phyloP scores from a whole-genome alignment of 2,329 filamentous ascomycete genomes.

The Xylariaceae sp. region DNA sequence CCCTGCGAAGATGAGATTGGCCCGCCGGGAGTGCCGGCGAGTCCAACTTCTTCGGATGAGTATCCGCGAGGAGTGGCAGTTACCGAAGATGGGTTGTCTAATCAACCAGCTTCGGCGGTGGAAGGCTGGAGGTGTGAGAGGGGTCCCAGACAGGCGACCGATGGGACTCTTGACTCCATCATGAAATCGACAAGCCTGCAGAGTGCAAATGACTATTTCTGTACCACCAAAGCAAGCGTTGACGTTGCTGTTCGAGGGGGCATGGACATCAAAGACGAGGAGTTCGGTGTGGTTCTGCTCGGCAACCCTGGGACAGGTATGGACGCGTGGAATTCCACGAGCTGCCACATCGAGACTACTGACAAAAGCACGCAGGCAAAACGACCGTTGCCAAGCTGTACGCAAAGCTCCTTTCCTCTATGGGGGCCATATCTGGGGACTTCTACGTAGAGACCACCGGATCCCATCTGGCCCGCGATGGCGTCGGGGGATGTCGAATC shows the following conservation, averaged over 20 bases:
- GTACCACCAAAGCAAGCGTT: background rate
- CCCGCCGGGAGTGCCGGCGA: no score
- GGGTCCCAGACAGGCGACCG: no score
- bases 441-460: conserved; percentile 39
- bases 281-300: conserved; percentile 45
- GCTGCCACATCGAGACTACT: background rate
- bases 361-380: conserved; percentile 41
- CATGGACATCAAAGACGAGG: conserved; percentile 39
- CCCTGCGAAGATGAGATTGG: no score
- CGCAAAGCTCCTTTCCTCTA: conserved; percentile 52
- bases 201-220: background rate
- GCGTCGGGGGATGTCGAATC: conserved; percentile 49
- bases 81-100: no score
- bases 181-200: no score
- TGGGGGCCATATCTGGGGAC: conserved; percentile 54
- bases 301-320: conserved; percentile 57
- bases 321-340: conserved; percentile 4
- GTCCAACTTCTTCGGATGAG: no score
- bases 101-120: no score
- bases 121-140: no score
- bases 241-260: conserved; percentile 36
- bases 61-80: no score
- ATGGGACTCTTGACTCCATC: no score
- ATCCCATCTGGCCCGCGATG: conserved; percentile 47
- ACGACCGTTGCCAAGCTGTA: conserved; percentile 69